Evolutionary conservation across 768 basidiomycete species (phyloP), one percentile per base, ranked within the genome.

Genomic region (Galerina marginata): DNA sequence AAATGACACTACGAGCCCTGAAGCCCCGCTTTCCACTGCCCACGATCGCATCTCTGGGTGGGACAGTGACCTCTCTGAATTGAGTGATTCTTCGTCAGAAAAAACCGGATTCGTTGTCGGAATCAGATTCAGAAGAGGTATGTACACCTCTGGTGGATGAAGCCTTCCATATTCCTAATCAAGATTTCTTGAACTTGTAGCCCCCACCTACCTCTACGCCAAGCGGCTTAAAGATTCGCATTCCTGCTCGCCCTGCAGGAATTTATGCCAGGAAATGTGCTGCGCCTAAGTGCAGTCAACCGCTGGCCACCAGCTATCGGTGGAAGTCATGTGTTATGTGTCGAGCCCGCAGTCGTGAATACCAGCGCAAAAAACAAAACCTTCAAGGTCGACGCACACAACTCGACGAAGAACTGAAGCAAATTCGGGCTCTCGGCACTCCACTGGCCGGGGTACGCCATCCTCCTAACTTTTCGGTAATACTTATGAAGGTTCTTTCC

Each of bases 261-360:
- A 20, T 60, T 33, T 52, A 44, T 44, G 37, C 44, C 9, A 57
- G 61, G 6, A 52, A 52, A 43, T 83, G 82, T 56, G 69, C 64
- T 2, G 73, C 72, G 55, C 65, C 67, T 42, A 59, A 68, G 49
- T 83, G 81, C 46, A 71, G 69, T 7, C 71, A 72, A 36, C 63
- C 69, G 6, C 63, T 83, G 26, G 67, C 74, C 2, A 52, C 52
- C 16, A 71, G 65, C 6, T 74, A 77, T 58, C 71, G 67, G 1
- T 79, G 79, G 80, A 81, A 83, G 63, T 74, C 71, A 9, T 83
- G 82, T 46, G 73, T 77, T 6, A 56, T 76, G 2, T 83, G 82
- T 61, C 76, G 81, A 12, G 61, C 70, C n/a, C 70, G 70, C 20
- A 71, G 72, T 25, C 71, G 79, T 5, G 56, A 69, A 36, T 78